Conservation (phyloP, 257 asterid genomes). For the Nicotiana tabacum region DNA sequence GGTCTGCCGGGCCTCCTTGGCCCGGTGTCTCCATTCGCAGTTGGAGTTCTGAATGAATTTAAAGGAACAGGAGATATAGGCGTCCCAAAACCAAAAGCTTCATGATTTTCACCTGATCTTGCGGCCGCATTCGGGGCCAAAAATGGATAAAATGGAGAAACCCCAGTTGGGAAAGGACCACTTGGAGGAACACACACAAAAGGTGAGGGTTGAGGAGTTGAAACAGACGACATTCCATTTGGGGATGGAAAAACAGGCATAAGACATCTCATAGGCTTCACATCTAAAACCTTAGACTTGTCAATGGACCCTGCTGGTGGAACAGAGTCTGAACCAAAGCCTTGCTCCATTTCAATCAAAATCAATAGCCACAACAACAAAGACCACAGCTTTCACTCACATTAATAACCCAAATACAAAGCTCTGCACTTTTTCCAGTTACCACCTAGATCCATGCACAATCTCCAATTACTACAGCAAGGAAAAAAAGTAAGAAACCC, state of each 20-base stretch:
- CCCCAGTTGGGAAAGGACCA: slow-evolving; percentile 91
- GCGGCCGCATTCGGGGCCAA: slow-evolving; percentile 25
- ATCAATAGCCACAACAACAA: neutral
- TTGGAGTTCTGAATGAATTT: slow-evolving; percentile 68
- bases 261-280: slow-evolving; percentile 74
- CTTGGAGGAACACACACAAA: slow-evolving; percentile 86
- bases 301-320: slow-evolving; percentile 48
- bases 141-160: slow-evolving; percentile 85
- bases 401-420: slow-evolving; percentile 15
- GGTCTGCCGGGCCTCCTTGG: slow-evolving; percentile 28
- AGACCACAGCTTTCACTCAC: slow-evolving; percentile 1
- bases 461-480: slow-evolving; percentile 9
- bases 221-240: slow-evolving; percentile 41
- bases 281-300: slow-evolving; percentile 68
- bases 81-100: slow-evolving; percentile 26
- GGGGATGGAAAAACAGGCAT: slow-evolving; percentile 72
- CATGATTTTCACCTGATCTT: slow-evolving; percentile 23
- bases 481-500: neutral
- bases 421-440: neutral
- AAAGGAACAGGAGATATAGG: slow-evolving; percentile 59
- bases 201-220: slow-evolving; percentile 62
- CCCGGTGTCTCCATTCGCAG: slow-evolving; percentile 45
- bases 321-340: slow-evolving; percentile 41
- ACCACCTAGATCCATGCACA: neutral
- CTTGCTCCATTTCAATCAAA: slow-evolving; percentile 57